Conservation (phyloP, 495 filamentous ascomycete genomes). For the Neurospora cerealis region DNA sequence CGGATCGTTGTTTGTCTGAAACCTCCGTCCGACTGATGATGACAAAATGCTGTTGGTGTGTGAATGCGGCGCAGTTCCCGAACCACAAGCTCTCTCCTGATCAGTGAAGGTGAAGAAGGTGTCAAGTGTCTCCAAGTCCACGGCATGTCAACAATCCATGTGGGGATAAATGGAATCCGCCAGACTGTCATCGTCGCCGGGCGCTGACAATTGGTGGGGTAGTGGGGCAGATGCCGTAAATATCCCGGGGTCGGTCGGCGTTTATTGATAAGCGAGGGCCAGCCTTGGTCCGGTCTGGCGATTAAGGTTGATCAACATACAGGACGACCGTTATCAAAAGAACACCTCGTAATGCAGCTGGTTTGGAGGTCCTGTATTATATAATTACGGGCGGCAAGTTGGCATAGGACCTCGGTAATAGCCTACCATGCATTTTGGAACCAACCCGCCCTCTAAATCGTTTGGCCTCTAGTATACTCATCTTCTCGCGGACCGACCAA, state of each 20-base stretch:
- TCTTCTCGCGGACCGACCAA: neutral
- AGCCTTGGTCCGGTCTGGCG: neutral
- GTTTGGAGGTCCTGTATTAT: neutral
- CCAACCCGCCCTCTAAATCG: neutral
- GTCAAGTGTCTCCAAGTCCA: neutral
- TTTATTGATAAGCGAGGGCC: neutral
- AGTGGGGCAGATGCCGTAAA: neutral
- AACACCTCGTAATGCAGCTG: neutral
- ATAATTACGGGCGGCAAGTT: neutral
- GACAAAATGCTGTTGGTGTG: neutral
- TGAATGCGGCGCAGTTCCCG: neutral
- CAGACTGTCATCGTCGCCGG: neutral
- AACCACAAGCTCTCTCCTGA: neutral
- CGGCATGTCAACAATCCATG: neutral
- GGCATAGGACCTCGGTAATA: neutral
- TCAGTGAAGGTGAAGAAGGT: neutral
- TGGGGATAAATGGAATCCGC: neutral
- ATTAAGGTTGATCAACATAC: neutral
- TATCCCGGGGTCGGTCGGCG: neutral
- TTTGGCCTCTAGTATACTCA: neutral
- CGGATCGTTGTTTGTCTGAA: neutral
- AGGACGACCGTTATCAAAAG: neutral
- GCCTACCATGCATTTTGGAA: neutral
- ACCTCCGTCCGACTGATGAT: neutral
- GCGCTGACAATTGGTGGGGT: neutral